Base-by-base conservation (phyloP, 805 yeast genomes). In the Citeromyces matritensis region DNA sequence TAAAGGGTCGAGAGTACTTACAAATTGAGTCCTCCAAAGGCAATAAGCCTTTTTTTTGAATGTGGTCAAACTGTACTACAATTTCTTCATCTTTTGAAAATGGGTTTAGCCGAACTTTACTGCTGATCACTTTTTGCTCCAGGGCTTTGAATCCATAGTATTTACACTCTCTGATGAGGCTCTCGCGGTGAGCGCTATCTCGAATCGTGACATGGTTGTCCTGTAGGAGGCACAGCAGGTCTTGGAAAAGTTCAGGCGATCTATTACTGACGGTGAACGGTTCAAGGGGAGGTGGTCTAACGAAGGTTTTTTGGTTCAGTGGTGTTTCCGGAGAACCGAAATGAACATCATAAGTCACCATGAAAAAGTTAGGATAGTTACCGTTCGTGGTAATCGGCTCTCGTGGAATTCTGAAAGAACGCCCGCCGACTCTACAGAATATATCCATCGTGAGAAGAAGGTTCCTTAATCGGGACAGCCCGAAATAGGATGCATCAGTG, bases 201-300 rank as follows among this genome's bases (percentile, higher is more conserved):
- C 45, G 43, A 12, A 80, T 58, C 2, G 57, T 53, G 12, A 69
- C 41, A 3, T 54, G 45, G 24, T 69, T 65, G 0, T 86, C 86
- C 37, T 65, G 61, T 15, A 83, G 49, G 2, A 71, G 44, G 17
- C 59, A 58, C 29, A 85, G 33, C 17, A 85, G 42, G 29, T 69
- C 75, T 12, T 47, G 55, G 46, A 75, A 84, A 33, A 70, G 47
- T 13, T 43, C 48, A 0, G 77, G 64, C 2, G 75, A 65, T 37
- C 84, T 57, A 24, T 62, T 53, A 3, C 65, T 52, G 3, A 63
- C 63, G 2, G 63, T 58, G 3, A 74, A 58, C 1, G 81, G 79
- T 7, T 69, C 63, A 35, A 71, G 65, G 1, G 91, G 83, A 3
- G 94, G 94, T 1, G 95, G 95, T 25, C 95, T 54, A 3, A 79